phyloP scores from a whole-genome alignment of 1,284 basidiomycete species.

The Somion occarium region DNA sequence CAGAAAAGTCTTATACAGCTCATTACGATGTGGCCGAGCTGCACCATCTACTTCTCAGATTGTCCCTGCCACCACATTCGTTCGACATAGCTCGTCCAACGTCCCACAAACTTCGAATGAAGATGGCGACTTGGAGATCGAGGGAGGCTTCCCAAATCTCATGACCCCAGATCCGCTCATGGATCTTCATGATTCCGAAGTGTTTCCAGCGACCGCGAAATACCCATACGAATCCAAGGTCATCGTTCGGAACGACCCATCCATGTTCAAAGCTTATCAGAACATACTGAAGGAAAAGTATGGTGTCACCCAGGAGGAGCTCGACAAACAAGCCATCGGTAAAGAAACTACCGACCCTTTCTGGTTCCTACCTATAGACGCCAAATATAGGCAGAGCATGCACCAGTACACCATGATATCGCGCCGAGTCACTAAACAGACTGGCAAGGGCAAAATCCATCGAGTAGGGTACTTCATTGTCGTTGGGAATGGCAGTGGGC shows the following conservation, averaged over 20 bases:
- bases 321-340: not conserved
- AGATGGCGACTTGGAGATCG: not conserved
- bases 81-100: not conserved
- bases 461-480: conserved; percentile 69
- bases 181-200: conserved; percentile 44
- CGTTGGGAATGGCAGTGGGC: conserved; percentile 82
- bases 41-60: not conserved
- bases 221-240: conserved; percentile 49
- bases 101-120: not conserved
- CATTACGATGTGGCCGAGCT: not conserved
- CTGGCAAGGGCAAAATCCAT: conserved; percentile 80
- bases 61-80: not conserved
- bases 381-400: conserved; percentile 31
- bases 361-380: conserved; percentile 20
- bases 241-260: conserved; percentile 53
- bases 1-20: not conserved
- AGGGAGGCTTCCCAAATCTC: conserved; percentile 43
- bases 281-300: not conserved
- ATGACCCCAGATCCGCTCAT: conserved; percentile 55
- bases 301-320: not conserved
- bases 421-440: conserved; percentile 74
- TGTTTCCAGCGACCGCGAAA: conserved; percentile 31
- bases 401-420: conserved; percentile 55
- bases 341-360: conserved; percentile 11
- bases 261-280: conserved; percentile 19